phyloP scores from a whole-genome alignment of 257 asterid species.

The Petunia axillaris region DNA sequence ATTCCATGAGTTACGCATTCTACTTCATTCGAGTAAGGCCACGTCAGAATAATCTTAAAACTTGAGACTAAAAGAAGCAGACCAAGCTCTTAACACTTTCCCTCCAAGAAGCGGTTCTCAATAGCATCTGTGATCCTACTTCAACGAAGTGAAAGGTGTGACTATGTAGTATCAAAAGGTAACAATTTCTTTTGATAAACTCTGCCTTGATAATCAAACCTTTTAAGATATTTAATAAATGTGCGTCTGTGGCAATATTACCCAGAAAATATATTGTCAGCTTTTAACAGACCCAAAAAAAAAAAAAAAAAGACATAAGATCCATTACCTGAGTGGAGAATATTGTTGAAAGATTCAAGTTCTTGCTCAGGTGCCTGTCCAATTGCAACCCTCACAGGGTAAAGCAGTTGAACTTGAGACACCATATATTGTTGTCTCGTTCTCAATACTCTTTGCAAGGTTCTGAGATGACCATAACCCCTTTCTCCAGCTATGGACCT shows the following conservation, averaged over 20 bases:
- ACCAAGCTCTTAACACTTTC: not conserved
- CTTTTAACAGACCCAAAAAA: not conserved
- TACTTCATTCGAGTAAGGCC: not conserved
- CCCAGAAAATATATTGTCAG: not conserved
- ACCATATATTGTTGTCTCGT: constrained; percentile 73
- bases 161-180: not conserved
- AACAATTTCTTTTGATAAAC: not conserved
- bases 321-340: constrained; percentile 57
- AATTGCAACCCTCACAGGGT: constrained; percentile 74
- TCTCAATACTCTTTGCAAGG: constrained; percentile 63
- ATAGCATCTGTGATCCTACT: not conserved
- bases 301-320: constrained; percentile 13
- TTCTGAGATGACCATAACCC: constrained; percentile 62
- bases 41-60: not conserved
- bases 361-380: constrained; percentile 77
- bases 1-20: not conserved
- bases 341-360: constrained; percentile 77
- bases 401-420: constrained; percentile 80
- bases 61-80: constrained; percentile 7
- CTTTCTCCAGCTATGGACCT: constrained; percentile 75
- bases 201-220: constrained; percentile 14
- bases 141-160: not conserved
- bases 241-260: not conserved
- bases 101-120: not conserved
- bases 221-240: not conserved